These are phyloP conservation scores for Fusarium begoniae DNA, from an alignment of 2,329 filamentous ascomycete genomes.

Conservation along the genomic window DNA sequence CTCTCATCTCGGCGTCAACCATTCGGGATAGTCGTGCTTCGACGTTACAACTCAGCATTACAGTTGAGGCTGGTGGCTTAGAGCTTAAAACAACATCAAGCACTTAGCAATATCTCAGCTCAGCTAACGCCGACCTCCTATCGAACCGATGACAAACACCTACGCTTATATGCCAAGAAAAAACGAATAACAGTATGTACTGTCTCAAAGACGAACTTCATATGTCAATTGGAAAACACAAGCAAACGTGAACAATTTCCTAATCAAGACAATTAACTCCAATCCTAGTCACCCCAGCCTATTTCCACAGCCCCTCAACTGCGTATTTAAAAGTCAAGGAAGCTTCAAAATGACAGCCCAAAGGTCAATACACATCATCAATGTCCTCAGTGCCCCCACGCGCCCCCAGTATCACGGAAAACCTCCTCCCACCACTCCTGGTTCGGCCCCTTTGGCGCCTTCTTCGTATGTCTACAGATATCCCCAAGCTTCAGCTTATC, in stretches of 20 bases:
- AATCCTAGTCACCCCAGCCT: not conserved
- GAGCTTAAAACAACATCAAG: too few relatives aligned
- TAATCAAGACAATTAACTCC: not conserved
- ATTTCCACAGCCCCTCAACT: not conserved
- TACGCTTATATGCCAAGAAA: too few relatives aligned
- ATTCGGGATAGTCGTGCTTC: too few relatives aligned
- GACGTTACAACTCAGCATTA: too few relatives aligned
- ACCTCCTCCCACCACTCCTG: conserved; percentile 11
- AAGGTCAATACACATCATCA: not conserved
- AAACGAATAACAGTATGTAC: too few relatives aligned
- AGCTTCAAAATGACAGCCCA: rapidly evolving
- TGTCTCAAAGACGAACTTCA: not conserved
- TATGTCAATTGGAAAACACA: too few relatives aligned
- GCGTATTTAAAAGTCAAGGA: not conserved
- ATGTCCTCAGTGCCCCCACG: not conserved
- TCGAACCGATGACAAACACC: too few relatives aligned
- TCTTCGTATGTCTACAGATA: not conserved
- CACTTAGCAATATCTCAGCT: too few relatives aligned
- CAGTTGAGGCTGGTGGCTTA: too few relatives aligned
- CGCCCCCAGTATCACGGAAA: not conserved
- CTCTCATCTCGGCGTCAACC: too few relatives aligned
- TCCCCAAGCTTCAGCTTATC: not conserved
- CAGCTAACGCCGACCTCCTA: too few relatives aligned
- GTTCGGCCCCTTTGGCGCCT: not conserved
- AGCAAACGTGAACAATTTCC: rapidly evolving